Base-by-base conservation (phyloP, 1,284 basidiomycete species). In the Leccinum laetum region DNA sequence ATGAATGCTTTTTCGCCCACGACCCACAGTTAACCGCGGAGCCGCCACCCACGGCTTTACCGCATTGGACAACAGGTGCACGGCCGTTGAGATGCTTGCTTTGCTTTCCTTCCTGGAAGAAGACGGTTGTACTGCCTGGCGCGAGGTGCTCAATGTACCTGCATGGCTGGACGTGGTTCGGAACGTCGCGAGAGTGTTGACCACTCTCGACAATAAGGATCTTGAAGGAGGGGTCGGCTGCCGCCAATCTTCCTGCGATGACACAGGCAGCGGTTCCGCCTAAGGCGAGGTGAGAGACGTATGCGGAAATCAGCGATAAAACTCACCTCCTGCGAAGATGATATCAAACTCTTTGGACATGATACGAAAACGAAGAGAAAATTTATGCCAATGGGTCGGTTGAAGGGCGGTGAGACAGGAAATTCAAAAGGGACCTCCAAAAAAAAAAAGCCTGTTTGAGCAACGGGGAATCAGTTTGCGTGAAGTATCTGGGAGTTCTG, bases 21-120 rank as follows among this genome's bases (percentile, higher is more conserved):
- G 4, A 68, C 84, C 35, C 64, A 87, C 87, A 88, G 69, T 89
- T 69, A 11, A 89, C 79, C 63, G 78, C 77, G 1, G 87, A 87
- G 0, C 86, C 87, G 0, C 88, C 88, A 10, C 88, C 88, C 0
- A 90, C 70, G 49, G 80, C 82, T 53, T 81, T 78, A 0, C 83
- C 87, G 39, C 75, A 72, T 0, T 79, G 78, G 9, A 85, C 79
- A 32, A 82, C 63, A 3, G 77, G 67, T 7, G 77, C 68, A 10
- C 87, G 82, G 16, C 81, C 82, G 16, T 74, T 78, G 16, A 89
- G 72, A 0, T 81, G 75, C 5, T 77, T 66, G 66, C 80, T 84
- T 0, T 83, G 79, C 55, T 80, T 81, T 3, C 77, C 74, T 4
- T 73, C 69, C 62, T 86, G 77, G 65, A 79, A 76, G 3, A 80